phyloP scores from a whole-genome alignment of 441 rosid species.

The Rhodomyrtus psidioides region DNA sequence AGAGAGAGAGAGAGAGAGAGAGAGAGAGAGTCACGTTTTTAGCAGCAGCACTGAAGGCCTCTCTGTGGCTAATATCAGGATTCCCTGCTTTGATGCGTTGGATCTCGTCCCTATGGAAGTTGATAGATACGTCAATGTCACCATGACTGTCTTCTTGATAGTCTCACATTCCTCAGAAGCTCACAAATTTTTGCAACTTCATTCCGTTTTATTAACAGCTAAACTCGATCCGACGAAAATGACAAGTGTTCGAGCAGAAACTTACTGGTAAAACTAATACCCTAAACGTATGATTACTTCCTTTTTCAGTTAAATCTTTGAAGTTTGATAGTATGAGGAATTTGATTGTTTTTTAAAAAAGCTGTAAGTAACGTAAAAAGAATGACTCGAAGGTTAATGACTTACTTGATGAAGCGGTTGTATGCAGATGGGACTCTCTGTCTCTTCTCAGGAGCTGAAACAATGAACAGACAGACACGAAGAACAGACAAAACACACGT shows the following conservation, averaged over 20 bases:
- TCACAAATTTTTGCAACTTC: not conserved
- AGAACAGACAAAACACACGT: slow-evolving; percentile 14
- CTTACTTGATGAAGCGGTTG: slow-evolving; percentile 7
- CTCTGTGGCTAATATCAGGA: slow-evolving; percentile 41
- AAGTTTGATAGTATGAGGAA: not conserved
- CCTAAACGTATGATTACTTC: not conserved
- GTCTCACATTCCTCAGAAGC: slow-evolving; percentile 12
- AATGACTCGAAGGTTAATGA: not conserved
- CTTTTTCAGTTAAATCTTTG: not conserved
- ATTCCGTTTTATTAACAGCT: not conserved
- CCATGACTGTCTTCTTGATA: not conserved
- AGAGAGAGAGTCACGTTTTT: slow-evolving; percentile 32
- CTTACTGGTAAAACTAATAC: not conserved
- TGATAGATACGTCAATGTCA: slow-evolving; percentile 1
- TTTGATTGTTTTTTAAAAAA: not conserved
- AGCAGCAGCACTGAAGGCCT: slow-evolving; percentile 51
- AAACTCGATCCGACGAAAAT: not conserved
- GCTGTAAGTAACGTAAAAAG: not conserved
- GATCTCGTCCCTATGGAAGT: slow-evolving; percentile 46
- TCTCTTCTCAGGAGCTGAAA: slow-evolving; percentile 3
- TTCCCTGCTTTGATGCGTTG: slow-evolving; percentile 45
- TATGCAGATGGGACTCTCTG: slow-evolving; percentile 3
- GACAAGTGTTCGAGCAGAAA: not conserved
- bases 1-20: slow-evolving; percentile 19
- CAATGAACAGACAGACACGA: not conserved